Evolutionary conservation across 108 stramenopile genomes (phyloP).

Genomic region (Halocafeteria seosinensis): DNA sequence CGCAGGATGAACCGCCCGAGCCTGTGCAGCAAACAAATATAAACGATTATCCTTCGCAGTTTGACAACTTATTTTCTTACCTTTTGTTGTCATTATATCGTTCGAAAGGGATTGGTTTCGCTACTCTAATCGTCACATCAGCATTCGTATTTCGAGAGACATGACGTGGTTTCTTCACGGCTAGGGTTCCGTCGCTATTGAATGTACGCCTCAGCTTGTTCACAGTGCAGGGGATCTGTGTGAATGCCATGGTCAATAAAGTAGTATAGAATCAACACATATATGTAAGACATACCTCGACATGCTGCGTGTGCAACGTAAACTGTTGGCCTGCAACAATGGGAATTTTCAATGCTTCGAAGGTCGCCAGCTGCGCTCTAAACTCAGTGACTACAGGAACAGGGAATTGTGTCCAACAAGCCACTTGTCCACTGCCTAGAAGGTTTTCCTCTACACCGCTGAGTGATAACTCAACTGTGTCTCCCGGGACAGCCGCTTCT

Average conservation of each 20-base stretch:
- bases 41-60: no score
- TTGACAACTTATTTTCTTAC: no score
- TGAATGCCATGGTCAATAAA: no score
- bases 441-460: slow-evolving; percentile 53
- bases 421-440: slow-evolving; percentile 51
- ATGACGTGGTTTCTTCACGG: not conserved
- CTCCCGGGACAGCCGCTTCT: slow-evolving; percentile 60
- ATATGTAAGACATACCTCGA: no score
- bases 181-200: not conserved
- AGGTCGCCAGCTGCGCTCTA: slow-evolving; percentile 37
- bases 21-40: no score
- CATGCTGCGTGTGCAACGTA: slow-evolving; percentile 25
- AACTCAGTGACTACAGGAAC: slow-evolving; percentile 39
- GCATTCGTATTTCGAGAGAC: not conserved
- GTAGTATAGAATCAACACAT: no score
- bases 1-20: not conserved
- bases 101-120: not conserved
- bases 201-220: not conserved
- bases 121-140: not conserved
- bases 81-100: not conserved
- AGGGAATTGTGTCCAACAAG: slow-evolving; percentile 39
- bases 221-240: not conserved
- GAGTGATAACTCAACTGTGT: slow-evolving; percentile 55
- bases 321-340: slow-evolving; percentile 55
- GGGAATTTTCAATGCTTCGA: slow-evolving; percentile 41